These are phyloP conservation scores for Botrytis deweyae DNA, from an alignment of 2,329 filamentous ascomycete genomes.

Conservation along the genomic window DNA sequence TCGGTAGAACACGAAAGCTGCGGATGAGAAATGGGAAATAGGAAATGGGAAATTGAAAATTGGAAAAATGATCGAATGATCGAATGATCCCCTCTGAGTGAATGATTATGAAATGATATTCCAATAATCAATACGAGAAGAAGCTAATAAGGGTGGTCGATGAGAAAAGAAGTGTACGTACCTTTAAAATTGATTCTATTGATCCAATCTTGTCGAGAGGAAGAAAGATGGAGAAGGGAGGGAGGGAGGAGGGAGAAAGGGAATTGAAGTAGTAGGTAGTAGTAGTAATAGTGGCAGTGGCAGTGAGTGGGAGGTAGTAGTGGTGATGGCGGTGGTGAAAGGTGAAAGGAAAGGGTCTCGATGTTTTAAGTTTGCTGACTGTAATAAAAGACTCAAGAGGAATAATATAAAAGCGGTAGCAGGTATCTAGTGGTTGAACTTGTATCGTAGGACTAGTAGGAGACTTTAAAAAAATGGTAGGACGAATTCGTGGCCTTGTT, in stretches of 20 bases:
- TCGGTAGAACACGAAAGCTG: neutral
- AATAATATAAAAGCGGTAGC: too few species aligned
- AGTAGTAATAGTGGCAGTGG: too few species aligned
- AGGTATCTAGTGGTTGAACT: too few species aligned
- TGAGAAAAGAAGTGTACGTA: neutral
- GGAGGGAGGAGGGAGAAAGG: neutral
- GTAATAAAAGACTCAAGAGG: too few species aligned
- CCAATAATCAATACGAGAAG: too few species aligned
- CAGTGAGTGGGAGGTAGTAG: too few species aligned
- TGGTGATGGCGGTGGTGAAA: neutral
- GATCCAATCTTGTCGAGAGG: neutral
- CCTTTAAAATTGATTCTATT: neutral
- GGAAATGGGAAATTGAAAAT: too few species aligned
- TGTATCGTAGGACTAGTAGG: too few species aligned
- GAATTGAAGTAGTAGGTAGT: neutral
- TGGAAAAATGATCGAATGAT: neutral
- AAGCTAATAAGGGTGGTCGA: too few species aligned
- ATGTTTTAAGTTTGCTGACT: constrained; percentile 16
- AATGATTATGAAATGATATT: neutral
- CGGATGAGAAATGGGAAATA: neutral
- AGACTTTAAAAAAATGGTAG: neutral
- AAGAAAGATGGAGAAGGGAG: neutral
- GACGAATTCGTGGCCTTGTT: constrained; percentile 17
- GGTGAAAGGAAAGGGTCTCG: too few species aligned
- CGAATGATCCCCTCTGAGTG: neutral